These are phyloP conservation scores for Coemansia sp. DNA, from an alignment of 192 early-diverging fungal genomes.

Conservation along the genomic window DNA sequence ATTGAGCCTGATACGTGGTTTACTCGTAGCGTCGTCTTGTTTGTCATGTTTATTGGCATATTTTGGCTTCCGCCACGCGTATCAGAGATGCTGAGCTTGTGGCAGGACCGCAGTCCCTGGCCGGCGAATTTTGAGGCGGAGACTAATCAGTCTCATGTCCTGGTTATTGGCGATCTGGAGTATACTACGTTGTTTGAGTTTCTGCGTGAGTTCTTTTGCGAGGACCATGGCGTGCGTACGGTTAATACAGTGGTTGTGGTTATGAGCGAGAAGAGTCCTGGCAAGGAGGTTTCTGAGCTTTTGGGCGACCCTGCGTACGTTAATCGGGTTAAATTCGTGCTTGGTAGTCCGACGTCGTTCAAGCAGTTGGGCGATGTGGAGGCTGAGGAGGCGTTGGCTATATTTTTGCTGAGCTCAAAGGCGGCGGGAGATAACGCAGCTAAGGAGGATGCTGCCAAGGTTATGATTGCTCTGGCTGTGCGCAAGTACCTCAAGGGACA, in stretches of 20 bases:
- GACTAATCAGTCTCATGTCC: slow-evolving; percentile 59
- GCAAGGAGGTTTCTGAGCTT: slow-evolving; percentile 58
- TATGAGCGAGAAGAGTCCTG: slow-evolving; percentile 61
- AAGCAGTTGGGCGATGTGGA: slow-evolving; percentile 57
- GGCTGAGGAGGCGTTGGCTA: slow-evolving; percentile 58
- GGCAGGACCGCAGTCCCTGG: slow-evolving; percentile 63
- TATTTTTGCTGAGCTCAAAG: slow-evolving; percentile 64
- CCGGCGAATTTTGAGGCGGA: slow-evolving; percentile 56
- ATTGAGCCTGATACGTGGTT: slow-evolving; percentile 64
- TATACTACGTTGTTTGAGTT: slow-evolving; percentile 64
- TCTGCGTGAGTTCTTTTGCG: slow-evolving; percentile 76
- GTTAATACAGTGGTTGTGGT: slow-evolving; percentile 70
- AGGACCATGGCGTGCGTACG: slow-evolving; percentile 70
- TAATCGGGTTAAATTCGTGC: slow-evolving; percentile 68
- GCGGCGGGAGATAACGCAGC: slow-evolving; percentile 47
- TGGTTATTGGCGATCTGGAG: slow-evolving; percentile 69
- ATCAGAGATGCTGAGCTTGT: slow-evolving; percentile 64
- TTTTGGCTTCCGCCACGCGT: slow-evolving; percentile 68
- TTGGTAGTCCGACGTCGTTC: slow-evolving; percentile 66
- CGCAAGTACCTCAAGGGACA: slow-evolving; percentile 62
- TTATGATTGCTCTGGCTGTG: slow-evolving; percentile 70
- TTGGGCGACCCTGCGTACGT: slow-evolving; percentile 68
- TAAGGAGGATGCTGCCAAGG: slow-evolving; percentile 67
- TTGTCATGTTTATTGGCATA: slow-evolving; percentile 73
- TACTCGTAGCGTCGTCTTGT: slow-evolving; percentile 59